Evolutionary conservation across 805 yeast species (phyloP).

Genomic region (Blastobotrys attinorum): DNA sequence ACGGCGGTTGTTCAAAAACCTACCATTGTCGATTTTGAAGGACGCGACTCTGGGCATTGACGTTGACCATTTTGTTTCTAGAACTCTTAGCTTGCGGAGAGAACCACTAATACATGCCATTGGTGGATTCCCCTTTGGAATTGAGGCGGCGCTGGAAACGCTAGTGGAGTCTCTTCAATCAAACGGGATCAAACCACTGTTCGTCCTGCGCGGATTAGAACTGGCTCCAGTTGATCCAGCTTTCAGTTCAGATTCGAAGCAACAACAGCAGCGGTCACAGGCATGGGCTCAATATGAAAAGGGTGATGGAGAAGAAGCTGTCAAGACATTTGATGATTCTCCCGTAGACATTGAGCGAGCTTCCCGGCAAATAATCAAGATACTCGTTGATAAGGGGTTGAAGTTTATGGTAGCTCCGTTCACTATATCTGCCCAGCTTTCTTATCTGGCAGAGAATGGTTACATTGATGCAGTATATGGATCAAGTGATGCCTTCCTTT

Average conservation of each 20-base stretch:
- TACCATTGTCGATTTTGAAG: constrained; percentile 56
- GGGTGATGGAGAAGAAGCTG: constrained; percentile 28
- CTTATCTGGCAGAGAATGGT: constrained; percentile 51
- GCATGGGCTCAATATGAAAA: constrained; percentile 36
- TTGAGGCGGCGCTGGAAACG: constrained; percentile 46
- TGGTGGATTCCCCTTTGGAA: constrained; percentile 70
- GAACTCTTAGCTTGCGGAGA: constrained; percentile 48
- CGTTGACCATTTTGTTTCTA: constrained; percentile 61
- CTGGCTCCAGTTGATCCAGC: constrained; percentile 30
- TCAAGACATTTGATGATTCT: constrained; percentile 22
- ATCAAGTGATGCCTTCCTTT: constrained; percentile 68
- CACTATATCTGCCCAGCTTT: constrained; percentile 69
- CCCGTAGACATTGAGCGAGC: constrained; percentile 11
- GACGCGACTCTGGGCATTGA: constrained; percentile 76
- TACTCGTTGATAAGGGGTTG: constrained; percentile 47
- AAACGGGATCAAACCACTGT: constrained; percentile 65
- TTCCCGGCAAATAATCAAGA: constrained; percentile 43
- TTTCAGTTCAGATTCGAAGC: constrained; percentile 9
- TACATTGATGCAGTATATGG: constrained; percentile 74
- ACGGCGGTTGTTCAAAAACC: constrained; percentile 49
- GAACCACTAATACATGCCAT: constrained; percentile 68
- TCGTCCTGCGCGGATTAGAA: constrained; percentile 65
- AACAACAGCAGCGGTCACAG: constrained; percentile 30
- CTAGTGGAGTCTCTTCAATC: constrained; percentile 57
- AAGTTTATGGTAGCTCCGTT: constrained; percentile 78